phyloP scores from a whole-genome alignment of 2,329 filamentous ascomycete species.

The Botrytis fragariae region DNA sequence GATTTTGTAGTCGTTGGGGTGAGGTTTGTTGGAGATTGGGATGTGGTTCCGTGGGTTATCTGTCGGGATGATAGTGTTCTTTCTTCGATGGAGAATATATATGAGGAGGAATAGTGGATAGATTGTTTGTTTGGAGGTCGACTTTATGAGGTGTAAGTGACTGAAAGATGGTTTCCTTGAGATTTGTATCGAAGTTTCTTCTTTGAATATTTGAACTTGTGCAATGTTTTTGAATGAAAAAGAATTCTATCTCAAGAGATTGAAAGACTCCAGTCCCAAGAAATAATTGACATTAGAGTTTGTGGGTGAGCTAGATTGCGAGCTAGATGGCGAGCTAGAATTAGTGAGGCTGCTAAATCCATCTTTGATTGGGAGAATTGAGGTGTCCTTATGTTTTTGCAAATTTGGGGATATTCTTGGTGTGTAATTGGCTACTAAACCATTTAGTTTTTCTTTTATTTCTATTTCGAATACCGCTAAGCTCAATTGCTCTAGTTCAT shows the following conservation, averaged over 20 bases:
- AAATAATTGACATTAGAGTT: not conserved
- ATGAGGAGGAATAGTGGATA: fast-evolving
- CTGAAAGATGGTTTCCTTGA: no score
- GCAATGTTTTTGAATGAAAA: not conserved
- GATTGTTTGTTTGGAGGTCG: no score
- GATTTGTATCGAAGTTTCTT: not conserved
- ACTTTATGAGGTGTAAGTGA: not conserved
- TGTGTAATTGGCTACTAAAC: not conserved
- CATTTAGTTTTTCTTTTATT: not conserved
- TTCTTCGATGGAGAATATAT: not conserved
- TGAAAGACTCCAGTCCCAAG: not conserved
- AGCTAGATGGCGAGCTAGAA: slow-evolving; percentile 4
- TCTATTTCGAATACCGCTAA: not conserved
- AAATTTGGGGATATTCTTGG: no score
- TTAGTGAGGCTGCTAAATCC: not conserved
- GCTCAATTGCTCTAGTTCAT: not conserved
- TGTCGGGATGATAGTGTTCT: fast-evolving
- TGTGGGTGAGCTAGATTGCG: not conserved
- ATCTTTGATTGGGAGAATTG: not conserved
- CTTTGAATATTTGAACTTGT: no score
- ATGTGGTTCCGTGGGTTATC: not conserved
- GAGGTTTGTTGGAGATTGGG: not conserved
- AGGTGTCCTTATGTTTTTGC: not conserved
- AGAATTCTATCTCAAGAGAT: not conserved
- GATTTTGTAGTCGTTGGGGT: not conserved